Evolutionary conservation across 2,329 filamentous ascomycete species (phyloP).

Genomic region (Aureobasidium pullulans): DNA sequence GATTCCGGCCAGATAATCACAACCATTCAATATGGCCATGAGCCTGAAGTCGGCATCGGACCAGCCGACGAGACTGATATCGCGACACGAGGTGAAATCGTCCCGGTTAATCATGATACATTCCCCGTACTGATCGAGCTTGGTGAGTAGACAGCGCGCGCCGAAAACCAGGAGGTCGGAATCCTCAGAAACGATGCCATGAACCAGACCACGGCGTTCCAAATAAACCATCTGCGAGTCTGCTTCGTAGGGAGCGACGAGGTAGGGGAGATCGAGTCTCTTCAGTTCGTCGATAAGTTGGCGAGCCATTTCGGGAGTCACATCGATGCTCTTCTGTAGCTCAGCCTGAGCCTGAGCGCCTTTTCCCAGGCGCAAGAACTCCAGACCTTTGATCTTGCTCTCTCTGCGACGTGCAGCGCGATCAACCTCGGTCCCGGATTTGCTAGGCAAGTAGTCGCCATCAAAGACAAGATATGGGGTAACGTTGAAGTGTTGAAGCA

Average conservation of each 20-base stretch:
- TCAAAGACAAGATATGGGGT: slow-evolving; percentile 96
- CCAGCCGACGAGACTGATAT: slow-evolving; percentile 86
- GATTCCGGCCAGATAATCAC: slow-evolving; percentile 86
- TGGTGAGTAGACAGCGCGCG: slow-evolving; percentile 81
- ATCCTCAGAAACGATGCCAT: slow-evolving; percentile 90
- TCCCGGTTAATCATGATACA: slow-evolving; percentile 85
- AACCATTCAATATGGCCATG: slow-evolving; percentile 95
- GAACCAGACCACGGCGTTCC: slow-evolving; percentile 73
- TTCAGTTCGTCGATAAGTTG: slow-evolving; percentile 89
- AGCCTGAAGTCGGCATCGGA: slow-evolving; percentile 81
- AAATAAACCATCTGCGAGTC: slow-evolving; percentile 95
- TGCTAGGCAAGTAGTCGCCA: slow-evolving; percentile 90
- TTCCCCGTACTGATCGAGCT: slow-evolving; percentile 87
- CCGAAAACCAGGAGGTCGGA: slow-evolving; percentile 95
- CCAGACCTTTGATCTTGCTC: slow-evolving; percentile 66
- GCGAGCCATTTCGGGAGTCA: slow-evolving; percentile 92
- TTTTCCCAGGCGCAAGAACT: slow-evolving; percentile 75
- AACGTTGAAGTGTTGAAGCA: slow-evolving; percentile 89
- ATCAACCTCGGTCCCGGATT: slow-evolving; percentile 75
- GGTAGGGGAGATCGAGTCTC: slow-evolving; percentile 67
- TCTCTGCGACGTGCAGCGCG: slow-evolving; percentile 69
- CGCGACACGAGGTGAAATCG: slow-evolving; percentile 81
- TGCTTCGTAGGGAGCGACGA: slow-evolving; percentile 95
- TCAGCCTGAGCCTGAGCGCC: slow-evolving; percentile 72
- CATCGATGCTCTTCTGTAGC: slow-evolving; percentile 89